These are phyloP conservation scores for Auriscalpium microsporum DNA, from an alignment of 768 basidiomycete genomes.

Conservation along the genomic window DNA sequence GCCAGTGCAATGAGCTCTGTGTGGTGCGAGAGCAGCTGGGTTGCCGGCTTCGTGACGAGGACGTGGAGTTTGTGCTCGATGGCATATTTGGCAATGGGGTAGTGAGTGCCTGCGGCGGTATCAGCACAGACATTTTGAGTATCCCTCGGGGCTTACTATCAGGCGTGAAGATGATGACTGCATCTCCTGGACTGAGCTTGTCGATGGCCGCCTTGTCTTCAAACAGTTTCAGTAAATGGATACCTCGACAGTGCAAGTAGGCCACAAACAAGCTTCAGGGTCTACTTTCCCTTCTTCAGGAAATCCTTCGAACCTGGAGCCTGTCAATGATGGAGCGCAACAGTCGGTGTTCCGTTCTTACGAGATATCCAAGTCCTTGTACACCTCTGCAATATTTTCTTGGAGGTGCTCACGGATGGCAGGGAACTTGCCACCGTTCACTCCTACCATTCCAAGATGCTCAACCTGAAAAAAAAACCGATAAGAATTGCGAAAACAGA, in stretches of 20 bases:
- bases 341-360: slow-evolving; percentile 27
- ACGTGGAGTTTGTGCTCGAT: slow-evolving; percentile 83
- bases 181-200: slow-evolving; percentile 68
- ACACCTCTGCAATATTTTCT: slow-evolving; percentile 74
- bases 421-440: slow-evolving; percentile 82
- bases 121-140: background rate
- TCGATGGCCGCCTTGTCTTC: slow-evolving; percentile 78
- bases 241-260: background rate
- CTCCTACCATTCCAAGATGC: slow-evolving; percentile 80
- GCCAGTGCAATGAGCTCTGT: slow-evolving; percentile 69
- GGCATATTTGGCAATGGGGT: slow-evolving; percentile 77
- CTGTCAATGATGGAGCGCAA: too few relatives aligned
- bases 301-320: slow-evolving; percentile 63
- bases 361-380: slow-evolving; percentile 83
- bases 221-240: background rate
- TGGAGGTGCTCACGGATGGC: slow-evolving; percentile 73
- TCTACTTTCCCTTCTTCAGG: slow-evolving; percentile 64
- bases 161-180: slow-evolving; percentile 90
- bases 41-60: slow-evolving; percentile 89
- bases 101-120: slow-evolving; percentile 60
- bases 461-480: slow-evolving; percentile 38
- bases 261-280: slow-evolving; percentile 69
- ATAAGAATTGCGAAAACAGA: slow-evolving; percentile 4
- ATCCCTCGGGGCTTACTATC: slow-evolving; percentile 44
- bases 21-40: slow-evolving; percentile 78